Evolutionary conservation across 2,329 filamentous ascomycete species (phyloP).

Genomic region (Xylogone sp.): DNA sequence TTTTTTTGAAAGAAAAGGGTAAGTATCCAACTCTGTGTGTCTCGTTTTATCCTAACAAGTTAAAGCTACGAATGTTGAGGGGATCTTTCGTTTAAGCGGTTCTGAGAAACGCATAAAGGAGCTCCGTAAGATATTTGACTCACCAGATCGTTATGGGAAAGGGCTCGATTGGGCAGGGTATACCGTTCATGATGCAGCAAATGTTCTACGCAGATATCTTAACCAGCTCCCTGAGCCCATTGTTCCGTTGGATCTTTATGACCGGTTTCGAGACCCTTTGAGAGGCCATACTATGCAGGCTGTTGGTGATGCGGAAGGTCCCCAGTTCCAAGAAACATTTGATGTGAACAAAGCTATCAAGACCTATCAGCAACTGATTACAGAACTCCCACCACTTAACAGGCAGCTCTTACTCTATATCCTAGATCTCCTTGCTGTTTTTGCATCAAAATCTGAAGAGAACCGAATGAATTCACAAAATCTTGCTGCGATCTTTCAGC

Average conservation of each 20-base stretch:
- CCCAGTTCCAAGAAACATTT: slow-evolving; percentile 70
- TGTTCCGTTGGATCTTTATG: slow-evolving; percentile 89
- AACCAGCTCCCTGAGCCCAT: slow-evolving; percentile 97
- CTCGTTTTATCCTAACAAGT: slow-evolving; percentile 13
- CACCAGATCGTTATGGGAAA: slow-evolving; percentile 92
- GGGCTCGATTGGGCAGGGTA: slow-evolving; percentile 96
- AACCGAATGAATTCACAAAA: slow-evolving; percentile 98
- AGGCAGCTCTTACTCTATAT: slow-evolving; percentile 93
- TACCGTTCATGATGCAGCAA: slow-evolving; percentile 96
- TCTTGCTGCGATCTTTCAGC: slow-evolving; percentile 94
- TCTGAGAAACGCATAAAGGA: slow-evolving; percentile 99
- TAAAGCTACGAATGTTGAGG: slow-evolving; percentile 86
- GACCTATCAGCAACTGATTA: slow-evolving; percentile 86
- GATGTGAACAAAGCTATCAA: slow-evolving; percentile 72
- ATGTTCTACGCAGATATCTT: slow-evolving; percentile 90
- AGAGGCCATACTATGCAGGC: slow-evolving; percentile 63
- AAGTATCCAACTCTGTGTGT: slow-evolving; percentile 25
- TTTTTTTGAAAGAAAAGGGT: slow-evolving; percentile 98
- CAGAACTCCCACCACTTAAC: slow-evolving; percentile 87
- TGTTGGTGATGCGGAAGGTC: slow-evolving; percentile 63
- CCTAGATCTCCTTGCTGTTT: slow-evolving; percentile 90
- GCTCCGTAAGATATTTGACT: slow-evolving; percentile 86
- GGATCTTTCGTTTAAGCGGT: slow-evolving; percentile 92
- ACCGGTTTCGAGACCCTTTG: slow-evolving; percentile 83
- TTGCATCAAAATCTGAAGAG: slow-evolving; percentile 92